These are phyloP conservation scores for Dendrostoma leiphaemia DNA, from an alignment of 2,329 filamentous ascomycete species.

Conservation along the genomic window DNA sequence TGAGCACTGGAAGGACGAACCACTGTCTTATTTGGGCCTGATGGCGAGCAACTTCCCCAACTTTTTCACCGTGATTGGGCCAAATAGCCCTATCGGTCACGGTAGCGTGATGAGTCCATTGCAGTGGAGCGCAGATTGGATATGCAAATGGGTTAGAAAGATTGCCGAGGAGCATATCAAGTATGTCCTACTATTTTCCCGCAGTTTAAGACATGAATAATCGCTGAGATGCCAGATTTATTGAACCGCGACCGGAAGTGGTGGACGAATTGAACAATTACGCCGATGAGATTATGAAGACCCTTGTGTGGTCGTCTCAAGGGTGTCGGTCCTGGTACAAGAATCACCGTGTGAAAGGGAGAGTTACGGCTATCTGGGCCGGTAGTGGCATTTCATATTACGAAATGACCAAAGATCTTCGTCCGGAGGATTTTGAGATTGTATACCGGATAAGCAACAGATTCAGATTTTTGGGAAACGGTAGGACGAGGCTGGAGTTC, in stretches of 20 bases:
- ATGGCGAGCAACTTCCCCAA: slow-evolving; percentile 65
- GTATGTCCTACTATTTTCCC: not conserved
- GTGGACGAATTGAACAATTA: slow-evolving; percentile 9
- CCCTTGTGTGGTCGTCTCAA: slow-evolving; percentile 9
- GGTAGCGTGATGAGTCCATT: slow-evolving; percentile 2
- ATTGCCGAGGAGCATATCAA: slow-evolving; percentile 13
- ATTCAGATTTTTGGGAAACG: slow-evolving; percentile 15
- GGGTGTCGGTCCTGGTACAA: slow-evolving; percentile 15
- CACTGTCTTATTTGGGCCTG: slow-evolving; percentile 64
- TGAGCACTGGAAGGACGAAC: slow-evolving; percentile 55
- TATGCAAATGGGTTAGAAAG: slow-evolving; percentile 10
- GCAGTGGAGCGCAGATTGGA: slow-evolving; percentile 8
- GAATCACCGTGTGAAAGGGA: slow-evolving; percentile 9
- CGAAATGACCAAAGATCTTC: slow-evolving; percentile 5
- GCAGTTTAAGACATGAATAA: too few relatives aligned
- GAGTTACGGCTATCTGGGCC: slow-evolving; percentile 14
- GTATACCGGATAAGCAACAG: slow-evolving; percentile 8
- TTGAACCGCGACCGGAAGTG: slow-evolving; percentile 9
- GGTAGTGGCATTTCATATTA: slow-evolving; percentile 7
- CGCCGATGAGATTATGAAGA: slow-evolving; percentile 13
- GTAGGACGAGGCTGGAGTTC: slow-evolving; percentile 8
- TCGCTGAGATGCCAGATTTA: not conserved
- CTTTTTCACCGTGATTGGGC: slow-evolving; percentile 37
- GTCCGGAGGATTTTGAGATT: slow-evolving; percentile 14
- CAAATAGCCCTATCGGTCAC: slow-evolving; percentile 5